Conservation (phyloP, 345 rosid genomes). For the Citrus trifoliata region DNA sequence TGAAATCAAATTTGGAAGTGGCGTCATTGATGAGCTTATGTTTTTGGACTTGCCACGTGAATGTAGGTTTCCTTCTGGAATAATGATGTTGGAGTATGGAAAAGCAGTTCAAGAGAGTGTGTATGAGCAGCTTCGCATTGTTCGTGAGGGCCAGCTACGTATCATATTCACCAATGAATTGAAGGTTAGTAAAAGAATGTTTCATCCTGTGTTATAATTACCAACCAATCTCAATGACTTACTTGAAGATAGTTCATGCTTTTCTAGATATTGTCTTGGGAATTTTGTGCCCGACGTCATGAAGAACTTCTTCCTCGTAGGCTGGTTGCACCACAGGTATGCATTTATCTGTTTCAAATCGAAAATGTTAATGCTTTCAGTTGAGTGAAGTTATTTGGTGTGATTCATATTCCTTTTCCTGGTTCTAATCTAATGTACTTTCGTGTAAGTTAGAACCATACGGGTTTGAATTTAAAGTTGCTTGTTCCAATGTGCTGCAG, state of each 20-base stretch:
- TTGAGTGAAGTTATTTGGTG: background rate
- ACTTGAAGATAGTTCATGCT: background rate
- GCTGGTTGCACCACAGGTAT: constrained; percentile 93
- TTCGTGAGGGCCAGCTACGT: constrained; percentile 96
- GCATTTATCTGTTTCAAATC: background rate
- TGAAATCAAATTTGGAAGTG: constrained; percentile 96
- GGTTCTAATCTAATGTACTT: background rate
- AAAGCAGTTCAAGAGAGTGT: constrained; percentile 98
- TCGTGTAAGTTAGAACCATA: background rate
- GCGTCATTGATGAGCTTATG: constrained; percentile 91
- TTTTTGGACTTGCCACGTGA: constrained; percentile 87
- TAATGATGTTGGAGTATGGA: constrained; percentile 80
- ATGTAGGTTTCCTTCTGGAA: constrained; percentile 66
- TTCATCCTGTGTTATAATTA: constrained; percentile 2
- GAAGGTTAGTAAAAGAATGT: constrained; percentile 48
- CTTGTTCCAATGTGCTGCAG: constrained; percentile 32
- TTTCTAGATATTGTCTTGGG: constrained; percentile 90
- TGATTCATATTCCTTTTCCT: background rate
- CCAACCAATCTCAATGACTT: background rate
- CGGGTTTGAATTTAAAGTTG: background rate
- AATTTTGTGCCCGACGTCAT: constrained; percentile 89
- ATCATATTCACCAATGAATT: constrained; percentile 83
- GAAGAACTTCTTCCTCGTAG: constrained; percentile 97
- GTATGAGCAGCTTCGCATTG: constrained; percentile 94
- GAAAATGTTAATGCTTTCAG: background rate